These are phyloP conservation scores for Proliferodiscus dingleyae DNA, from an alignment of 2,329 filamentous ascomycete genomes.

Conservation along the genomic window DNA sequence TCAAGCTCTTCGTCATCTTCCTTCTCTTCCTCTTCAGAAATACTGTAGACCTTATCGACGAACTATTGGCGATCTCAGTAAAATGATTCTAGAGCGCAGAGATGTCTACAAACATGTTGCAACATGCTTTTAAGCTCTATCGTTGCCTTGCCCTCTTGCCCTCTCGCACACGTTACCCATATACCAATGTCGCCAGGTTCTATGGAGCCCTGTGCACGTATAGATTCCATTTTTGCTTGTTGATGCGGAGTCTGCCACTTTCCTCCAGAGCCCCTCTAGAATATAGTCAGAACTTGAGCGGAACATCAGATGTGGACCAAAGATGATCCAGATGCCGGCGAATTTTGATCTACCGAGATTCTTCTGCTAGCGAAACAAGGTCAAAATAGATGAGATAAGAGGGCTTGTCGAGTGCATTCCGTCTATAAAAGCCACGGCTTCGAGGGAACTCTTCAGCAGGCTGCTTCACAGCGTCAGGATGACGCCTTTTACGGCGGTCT, in stretches of 20 bases:
- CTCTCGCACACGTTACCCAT: constrained; percentile 72
- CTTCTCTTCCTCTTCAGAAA: constrained; percentile 31
- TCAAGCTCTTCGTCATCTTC: constrained; percentile 46
- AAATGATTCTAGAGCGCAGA: constrained; percentile 7
- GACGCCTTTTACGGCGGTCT: too few species aligned
- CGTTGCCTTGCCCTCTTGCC: constrained; percentile 65
- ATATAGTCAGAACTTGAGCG: neutral
- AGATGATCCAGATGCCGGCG: too few species aligned
- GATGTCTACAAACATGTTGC: constrained; percentile 51
- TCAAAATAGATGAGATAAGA: too few species aligned
- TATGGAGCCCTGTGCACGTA: constrained; percentile 43
- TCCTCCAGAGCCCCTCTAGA: constrained; percentile 44
- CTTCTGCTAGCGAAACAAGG: too few species aligned
- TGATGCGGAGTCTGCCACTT: constrained; percentile 61
- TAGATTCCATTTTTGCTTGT: constrained; percentile 42
- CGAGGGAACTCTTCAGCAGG: too few species aligned
- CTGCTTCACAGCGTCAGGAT: too few species aligned
- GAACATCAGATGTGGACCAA: too few species aligned
- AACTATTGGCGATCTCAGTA: constrained; percentile 44
- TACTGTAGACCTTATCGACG: constrained; percentile 55
- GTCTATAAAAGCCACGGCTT: too few species aligned
- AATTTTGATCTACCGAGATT: too few species aligned
- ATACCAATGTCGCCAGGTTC: constrained; percentile 68
- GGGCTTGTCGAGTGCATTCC: too few species aligned
- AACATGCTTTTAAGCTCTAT: constrained; percentile 63